Evolutionary conservation across 78 protist species (phyloP), one percentile per base, ranked within the genome.

Genomic region (Neovahlkampfia damariscottae): DNA sequence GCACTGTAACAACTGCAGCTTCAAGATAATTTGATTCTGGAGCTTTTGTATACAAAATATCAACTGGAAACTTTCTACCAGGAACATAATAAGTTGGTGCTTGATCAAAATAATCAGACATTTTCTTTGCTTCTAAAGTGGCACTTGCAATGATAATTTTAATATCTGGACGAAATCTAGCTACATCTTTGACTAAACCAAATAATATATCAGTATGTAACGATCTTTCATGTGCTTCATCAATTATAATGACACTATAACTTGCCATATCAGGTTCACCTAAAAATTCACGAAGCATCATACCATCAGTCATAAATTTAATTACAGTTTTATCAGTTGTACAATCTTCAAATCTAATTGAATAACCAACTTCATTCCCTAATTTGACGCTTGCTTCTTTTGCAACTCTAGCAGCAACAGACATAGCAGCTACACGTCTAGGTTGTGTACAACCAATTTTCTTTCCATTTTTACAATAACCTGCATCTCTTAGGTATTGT

Each of bases 171-270:
- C 98, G 81, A 80, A 41, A 62, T 32, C 31, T 7, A 5, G 27
- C 8, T n/a, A 84, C 77, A 38, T 79, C 80, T 37, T 82, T 67
- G 50, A 96, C 39, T 10, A 93, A 40, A 41, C 98, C 99, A 77
- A 95, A 90, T 32, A 93, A 79, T 3, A 93, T 91, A 72, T 94
- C 99, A 0, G 99, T 97, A 86, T 97, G 85, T 29, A 97, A 88
- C 1, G 97, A 84, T 8, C 99, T 91, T 78, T 97, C 99, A 77
- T 95, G 99, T 2, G 99, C 99, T 77, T 97, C 99, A 89, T 95
- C 99, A 90, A 96, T 86, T 9, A 96, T 77, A 5, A 96, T 80
- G 19, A 70, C 87, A 5, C 83, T 34, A 81, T 95, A 94, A 62
- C 88, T 67, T 8, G 85, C 90, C 30, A 97, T 76, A 29, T 80